Evolutionary conservation across 768 basidiomycete species (phyloP).

Genomic region (Trametes cubensis): DNA sequence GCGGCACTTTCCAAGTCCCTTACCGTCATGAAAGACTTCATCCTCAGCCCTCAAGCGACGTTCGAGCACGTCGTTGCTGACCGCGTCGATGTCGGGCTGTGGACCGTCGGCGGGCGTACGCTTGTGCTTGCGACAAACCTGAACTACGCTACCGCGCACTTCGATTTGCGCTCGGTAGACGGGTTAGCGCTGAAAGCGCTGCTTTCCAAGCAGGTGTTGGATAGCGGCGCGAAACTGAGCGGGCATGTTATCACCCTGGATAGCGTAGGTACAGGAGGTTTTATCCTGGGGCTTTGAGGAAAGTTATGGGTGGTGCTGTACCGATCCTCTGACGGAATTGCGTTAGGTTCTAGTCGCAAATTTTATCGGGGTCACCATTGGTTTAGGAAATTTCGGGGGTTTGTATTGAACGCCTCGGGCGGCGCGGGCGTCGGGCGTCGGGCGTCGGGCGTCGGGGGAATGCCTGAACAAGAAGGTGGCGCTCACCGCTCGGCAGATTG

Average conservation of each 20-base stretch:
- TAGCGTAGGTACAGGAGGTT: slow-evolving; percentile 32
- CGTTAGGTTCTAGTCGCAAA: too few relatives aligned
- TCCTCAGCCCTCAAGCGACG: slow-evolving; percentile 32
- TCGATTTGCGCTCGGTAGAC: slow-evolving; percentile 23
- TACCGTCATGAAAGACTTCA: slow-evolving; percentile 32
- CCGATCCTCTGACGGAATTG: not conserved
- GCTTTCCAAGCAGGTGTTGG: slow-evolving; percentile 27
- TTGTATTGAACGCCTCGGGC: not conserved
- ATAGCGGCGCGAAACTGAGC: slow-evolving; percentile 32
- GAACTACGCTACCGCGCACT: slow-evolving; percentile 30
- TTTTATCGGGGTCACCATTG: too few relatives aligned
- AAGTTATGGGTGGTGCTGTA: not conserved
- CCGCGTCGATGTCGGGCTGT: slow-evolving; percentile 39
- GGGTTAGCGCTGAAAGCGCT: slow-evolving; percentile 13
- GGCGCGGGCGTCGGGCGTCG: too few relatives aligned
- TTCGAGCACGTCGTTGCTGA: slow-evolving; percentile 28
- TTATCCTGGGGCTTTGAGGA: slow-evolving; percentile 22
- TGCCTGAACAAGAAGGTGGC: not conserved
- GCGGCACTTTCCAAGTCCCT: slow-evolving; percentile 38
- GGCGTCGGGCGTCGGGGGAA: too few relatives aligned
- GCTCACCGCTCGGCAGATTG: not conserved
- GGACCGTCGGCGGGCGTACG: slow-evolving; percentile 36
- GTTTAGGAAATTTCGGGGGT: not conserved
- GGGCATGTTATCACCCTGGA: slow-evolving; percentile 27
- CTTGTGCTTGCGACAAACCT: slow-evolving; percentile 41